These are phyloP conservation scores for Verticillium isaacii DNA, from an alignment of 2,329 filamentous ascomycete genomes.

Conservation along the genomic window DNA sequence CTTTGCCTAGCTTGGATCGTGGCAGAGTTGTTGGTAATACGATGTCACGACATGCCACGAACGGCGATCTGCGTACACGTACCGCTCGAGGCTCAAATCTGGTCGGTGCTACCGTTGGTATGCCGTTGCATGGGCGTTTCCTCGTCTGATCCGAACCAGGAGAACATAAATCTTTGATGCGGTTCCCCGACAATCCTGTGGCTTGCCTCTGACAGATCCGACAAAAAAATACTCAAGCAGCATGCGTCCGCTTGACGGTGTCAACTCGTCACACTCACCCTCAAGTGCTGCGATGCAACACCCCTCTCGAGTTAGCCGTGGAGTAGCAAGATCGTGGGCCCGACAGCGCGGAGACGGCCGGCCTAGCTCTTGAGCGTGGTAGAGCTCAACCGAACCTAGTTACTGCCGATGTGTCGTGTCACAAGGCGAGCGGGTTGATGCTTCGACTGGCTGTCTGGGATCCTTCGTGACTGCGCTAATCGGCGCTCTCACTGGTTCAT, in stretches of 20 bases:
- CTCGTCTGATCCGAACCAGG: background rate
- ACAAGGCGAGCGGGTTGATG: background rate
- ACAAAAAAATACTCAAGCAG: background rate
- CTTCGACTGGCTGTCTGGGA: no score
- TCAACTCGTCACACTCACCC: background rate
- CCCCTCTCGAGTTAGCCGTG: background rate
- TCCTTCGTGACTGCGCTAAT: no score
- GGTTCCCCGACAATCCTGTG: background rate
- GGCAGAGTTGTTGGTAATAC: conserved; percentile 21
- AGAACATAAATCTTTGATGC: background rate
- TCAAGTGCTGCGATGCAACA: background rate
- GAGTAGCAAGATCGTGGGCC: background rate
- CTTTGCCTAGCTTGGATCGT: conserved; percentile 32
- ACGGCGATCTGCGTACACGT: background rate
- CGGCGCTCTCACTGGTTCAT: no score
- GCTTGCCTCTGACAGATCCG: conserved; percentile 3
- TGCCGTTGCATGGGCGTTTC: background rate
- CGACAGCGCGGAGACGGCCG: background rate
- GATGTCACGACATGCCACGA: background rate
- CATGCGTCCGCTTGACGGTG: background rate
- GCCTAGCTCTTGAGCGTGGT: background rate
- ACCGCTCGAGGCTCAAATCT: background rate
- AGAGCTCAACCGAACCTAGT: background rate
- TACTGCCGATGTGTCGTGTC: background rate
- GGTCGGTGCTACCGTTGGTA: background rate